Base-by-base conservation (phyloP, 2,329 filamentous ascomycete species). In the Penicillium hesseltinei region DNA sequence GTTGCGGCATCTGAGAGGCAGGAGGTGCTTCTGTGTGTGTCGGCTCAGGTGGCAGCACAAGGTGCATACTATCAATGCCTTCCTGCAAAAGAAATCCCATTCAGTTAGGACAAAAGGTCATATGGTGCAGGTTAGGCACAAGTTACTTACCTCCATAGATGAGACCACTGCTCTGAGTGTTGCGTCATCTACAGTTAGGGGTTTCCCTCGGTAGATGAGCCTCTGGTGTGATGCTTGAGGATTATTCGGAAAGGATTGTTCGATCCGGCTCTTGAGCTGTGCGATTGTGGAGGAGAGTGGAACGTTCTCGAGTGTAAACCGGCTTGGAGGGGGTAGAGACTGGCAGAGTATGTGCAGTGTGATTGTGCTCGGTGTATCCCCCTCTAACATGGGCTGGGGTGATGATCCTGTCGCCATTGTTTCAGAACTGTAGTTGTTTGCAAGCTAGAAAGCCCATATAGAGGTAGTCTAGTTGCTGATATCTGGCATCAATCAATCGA, bases 131-230 rank as follows among this genome's bases (percentile, higher is more conserved):
- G 36, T 63, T 25, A 60, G 44, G 33, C 11, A 19, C 21, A 19
- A 31, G 4, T 33, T 27, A 72, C 81, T 67, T 67, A 84, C 82
- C 60, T 79, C 75, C 33, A 79, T 74, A 17, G 77, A 71, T 40
- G 81, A 80, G 59, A 87, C 76, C 4, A 84, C 74, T 36, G 77
- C 73, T 31, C 72, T 71, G 54, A 88, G 69, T 0, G 76, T 80
- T 38, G 78, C 77, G 23, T 73, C 71, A 57, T 82, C 77, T 61
- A 81, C 76, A 7, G 77, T 67, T 7, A 87, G 75, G 29, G 81
- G 78, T 55, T 80, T 77, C 21, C 85, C 85, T 49, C 78, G 74
- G 63, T 85, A 86, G 21, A 87, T 85, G 57, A 88, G 69, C 43
- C 83, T 77, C 72, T 87, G 84, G 43, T 75, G 69, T 19, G 75